A percentile compares a stretch with the other conserved stretches of the same genome.
Evolutionary conservation across 495 filamentous ascomycete species (phyloP).

Genomic region (Penicillium canariense): DNA sequence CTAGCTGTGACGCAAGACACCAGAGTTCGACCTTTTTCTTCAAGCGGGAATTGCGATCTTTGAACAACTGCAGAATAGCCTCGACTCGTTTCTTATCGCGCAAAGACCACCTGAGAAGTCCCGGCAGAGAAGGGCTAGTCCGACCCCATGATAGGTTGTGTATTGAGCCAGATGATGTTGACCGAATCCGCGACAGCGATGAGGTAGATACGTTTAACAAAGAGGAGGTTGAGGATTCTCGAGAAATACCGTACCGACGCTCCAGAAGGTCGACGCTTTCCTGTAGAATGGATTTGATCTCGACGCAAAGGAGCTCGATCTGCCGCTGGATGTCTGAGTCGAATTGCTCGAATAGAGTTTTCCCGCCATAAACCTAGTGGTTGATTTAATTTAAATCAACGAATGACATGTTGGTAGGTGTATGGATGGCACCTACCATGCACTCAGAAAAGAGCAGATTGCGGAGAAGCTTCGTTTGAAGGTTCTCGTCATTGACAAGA

Average conservation of each 20-base stretch:
- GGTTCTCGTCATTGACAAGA: slow-evolving; percentile 4
- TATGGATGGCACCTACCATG: background rate
- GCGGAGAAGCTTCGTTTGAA: background rate
- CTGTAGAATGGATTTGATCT: slow-evolving; percentile 3
- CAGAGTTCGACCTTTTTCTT: slow-evolving; percentile 2
- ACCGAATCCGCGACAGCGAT: background rate
- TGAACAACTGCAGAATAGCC: background rate
- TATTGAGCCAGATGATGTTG: background rate
- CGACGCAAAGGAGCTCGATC: slow-evolving; percentile 4
- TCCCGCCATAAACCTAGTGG: background rate
- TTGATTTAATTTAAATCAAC: background rate
- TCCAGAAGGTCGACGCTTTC: background rate
- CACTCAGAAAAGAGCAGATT: slow-evolving; percentile 5
- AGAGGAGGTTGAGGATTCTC: background rate
- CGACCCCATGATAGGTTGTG: background rate
- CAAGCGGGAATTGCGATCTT: slow-evolving; percentile 3
- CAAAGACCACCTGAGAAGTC: background rate
- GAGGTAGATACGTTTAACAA: background rate
- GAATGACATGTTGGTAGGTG: background rate
- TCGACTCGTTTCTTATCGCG: slow-evolving; percentile 4
- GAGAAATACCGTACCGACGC: background rate
- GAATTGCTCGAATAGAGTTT: slow-evolving; percentile 6
- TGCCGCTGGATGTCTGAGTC: slow-evolving; percentile 2
- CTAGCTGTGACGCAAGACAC: slow-evolving; percentile 3
- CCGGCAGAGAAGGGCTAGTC: background rate